A percentile compares a stretch with the other conserved stretches of the same genome.
Evolutionary conservation across 148 eudicot genomes (phyloP).

Genomic region (Cornus kousa): DNA sequence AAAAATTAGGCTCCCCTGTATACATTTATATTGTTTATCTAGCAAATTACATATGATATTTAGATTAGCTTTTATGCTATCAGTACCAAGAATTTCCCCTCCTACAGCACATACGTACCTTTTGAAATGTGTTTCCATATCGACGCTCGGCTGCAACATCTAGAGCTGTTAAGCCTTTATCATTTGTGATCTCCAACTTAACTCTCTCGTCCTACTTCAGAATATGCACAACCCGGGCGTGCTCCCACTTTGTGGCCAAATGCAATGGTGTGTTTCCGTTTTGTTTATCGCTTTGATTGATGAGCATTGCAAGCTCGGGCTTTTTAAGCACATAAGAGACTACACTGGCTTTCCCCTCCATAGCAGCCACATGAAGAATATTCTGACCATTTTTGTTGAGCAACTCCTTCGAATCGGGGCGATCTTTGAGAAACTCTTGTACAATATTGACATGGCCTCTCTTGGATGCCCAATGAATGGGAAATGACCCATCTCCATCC

Average conservation of each 20-base stretch:
- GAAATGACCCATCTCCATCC: background rate
- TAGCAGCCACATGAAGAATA: constrained; percentile 21
- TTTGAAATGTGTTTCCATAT: constrained; percentile 5
- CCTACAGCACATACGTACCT: constrained; percentile 3
- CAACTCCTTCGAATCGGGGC: constrained; percentile 9
- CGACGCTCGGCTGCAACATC: constrained; percentile 12
- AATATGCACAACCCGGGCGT: constrained; percentile 15
- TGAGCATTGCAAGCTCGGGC: background rate
- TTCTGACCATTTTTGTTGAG: background rate
- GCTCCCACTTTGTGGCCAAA: constrained; percentile 19
- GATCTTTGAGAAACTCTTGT: background rate
- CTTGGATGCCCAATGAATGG: constrained; percentile 10
- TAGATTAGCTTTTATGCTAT: too few relatives aligned
- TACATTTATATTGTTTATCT: too few relatives aligned
- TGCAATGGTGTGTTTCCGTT: constrained; percentile 29
- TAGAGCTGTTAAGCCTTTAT: constrained; percentile 14
- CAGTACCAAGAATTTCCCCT: too few relatives aligned
- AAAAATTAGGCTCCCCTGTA: too few relatives aligned
- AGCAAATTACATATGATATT: too few relatives aligned
- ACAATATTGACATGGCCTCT: constrained; percentile 10
- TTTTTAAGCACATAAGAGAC: constrained; percentile 9
- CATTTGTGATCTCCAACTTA: constrained; percentile 9
- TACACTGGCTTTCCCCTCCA: constrained; percentile 12
- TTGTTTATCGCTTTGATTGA: constrained; percentile 12
- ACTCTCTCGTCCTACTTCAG: constrained; percentile 31